phyloP scores from a whole-genome alignment of 352 stramenopile species.

The Blastocystis hominis region DNA sequence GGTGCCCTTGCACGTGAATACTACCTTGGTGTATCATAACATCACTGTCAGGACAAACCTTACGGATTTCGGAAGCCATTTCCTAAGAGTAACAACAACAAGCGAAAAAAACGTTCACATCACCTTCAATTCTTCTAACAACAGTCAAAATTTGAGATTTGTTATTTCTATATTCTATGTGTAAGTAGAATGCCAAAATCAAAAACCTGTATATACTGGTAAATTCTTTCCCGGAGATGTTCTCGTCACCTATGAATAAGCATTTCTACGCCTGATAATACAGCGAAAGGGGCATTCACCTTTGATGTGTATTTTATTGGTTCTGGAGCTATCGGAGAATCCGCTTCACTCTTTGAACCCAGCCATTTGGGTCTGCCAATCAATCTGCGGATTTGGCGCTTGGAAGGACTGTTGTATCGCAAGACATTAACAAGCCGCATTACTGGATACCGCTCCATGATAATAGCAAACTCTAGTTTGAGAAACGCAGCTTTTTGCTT shows the following conservation, averaged over 20 bases:
- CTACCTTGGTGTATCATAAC: background rate
- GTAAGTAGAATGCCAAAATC: background rate
- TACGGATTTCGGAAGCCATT: constrained; percentile 9
- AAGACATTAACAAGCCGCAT: background rate
- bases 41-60: constrained; percentile 6
- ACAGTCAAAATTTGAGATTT: background rate
- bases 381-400: background rate
- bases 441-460: background rate
- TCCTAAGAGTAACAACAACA: background rate
- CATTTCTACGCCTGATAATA: background rate
- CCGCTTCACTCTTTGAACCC: background rate
- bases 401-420: constrained; percentile 44
- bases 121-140: constrained; percentile 11
- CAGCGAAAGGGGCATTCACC: background rate
- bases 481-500: background rate
- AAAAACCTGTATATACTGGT: background rate
- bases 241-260: background rate
- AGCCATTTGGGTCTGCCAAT: background rate
- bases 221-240: constrained; percentile 1
- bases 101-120: background rate
- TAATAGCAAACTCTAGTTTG: background rate
- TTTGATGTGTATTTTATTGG: constrained; percentile 28
- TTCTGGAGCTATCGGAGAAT: background rate
- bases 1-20: constrained; percentile 7
- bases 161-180: constrained; percentile 18